Conservation (phyloP, 2,329 filamentous ascomycete genomes). For the Apiospora aurea region DNA sequence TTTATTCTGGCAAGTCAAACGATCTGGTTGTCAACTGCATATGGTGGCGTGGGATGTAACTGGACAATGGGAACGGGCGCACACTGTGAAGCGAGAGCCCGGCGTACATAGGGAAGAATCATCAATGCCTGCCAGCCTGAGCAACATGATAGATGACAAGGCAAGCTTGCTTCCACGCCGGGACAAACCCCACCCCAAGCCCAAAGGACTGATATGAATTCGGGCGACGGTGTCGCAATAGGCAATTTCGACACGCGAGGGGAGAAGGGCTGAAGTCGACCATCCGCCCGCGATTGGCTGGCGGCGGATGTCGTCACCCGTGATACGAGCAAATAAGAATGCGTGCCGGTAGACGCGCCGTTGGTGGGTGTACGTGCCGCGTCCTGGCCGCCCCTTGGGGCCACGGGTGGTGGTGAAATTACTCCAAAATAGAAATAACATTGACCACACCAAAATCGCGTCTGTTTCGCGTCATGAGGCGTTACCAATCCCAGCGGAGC, state of each 20-base stretch:
- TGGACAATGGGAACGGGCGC: neutral
- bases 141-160: constrained; percentile 11
- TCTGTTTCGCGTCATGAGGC: constrained; percentile 21
- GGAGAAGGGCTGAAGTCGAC: neutral
- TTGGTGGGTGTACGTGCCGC: neutral
- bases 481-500: constrained; percentile 11
- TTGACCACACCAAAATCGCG: constrained; percentile 4
- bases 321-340: constrained; percentile 18
- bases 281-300: constrained; percentile 18
- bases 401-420: constrained; percentile 12
- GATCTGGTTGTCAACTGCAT: constrained; percentile 1
- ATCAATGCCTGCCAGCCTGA: neutral
- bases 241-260: constrained; percentile 17
- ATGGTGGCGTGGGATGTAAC: neutral
- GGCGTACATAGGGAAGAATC: neutral
- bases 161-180: neutral
- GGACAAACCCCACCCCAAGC: neutral
- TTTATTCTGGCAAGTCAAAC: neutral
- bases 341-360: constrained; percentile 23
- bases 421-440: constrained; percentile 21
- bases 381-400: constrained; percentile 4
- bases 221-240: neutral
- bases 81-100: neutral
- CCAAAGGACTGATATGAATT: constrained; percentile 5
- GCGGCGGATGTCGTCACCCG: constrained; percentile 19